A percentile compares a stretch with the other conserved stretches of the same genome.
Conservation (phyloP, 2,329 filamentous ascomycete species). For the Hymenoscyphus salicellus region DNA sequence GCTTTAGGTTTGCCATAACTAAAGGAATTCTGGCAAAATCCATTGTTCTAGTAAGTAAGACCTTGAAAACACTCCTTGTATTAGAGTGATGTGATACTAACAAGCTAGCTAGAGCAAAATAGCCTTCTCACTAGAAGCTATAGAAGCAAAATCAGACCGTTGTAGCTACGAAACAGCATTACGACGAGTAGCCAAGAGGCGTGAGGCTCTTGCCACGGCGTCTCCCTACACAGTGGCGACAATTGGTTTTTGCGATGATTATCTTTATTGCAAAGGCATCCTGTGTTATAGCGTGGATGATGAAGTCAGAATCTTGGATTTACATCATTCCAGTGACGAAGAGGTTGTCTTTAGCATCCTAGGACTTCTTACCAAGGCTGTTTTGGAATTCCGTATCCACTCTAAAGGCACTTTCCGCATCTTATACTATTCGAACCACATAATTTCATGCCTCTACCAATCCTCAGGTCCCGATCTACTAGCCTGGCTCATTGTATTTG, state of each 20-base stretch:
- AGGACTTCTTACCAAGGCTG: constrained; percentile 38
- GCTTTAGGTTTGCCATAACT: constrained; percentile 27
- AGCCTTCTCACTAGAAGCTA: constrained; percentile 30
- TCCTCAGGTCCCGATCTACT: constrained; percentile 39
- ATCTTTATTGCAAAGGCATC: constrained; percentile 60
- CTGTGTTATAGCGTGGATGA: constrained; percentile 60
- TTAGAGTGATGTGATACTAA: constrained; percentile 14
- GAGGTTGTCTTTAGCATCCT: constrained; percentile 58
- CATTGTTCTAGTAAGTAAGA: constrained; percentile 25
- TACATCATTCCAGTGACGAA: constrained; percentile 46
- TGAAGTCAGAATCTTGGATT: constrained; percentile 56
- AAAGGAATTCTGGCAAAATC: constrained; percentile 34
- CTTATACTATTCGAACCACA: constrained; percentile 54
- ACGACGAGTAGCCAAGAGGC: constrained; percentile 58
- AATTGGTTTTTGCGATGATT: constrained; percentile 58
- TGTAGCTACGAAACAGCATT: constrained; percentile 50
- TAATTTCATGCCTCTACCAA: constrained; percentile 57
- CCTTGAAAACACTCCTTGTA: not conserved
- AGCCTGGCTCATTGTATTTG: constrained; percentile 54
- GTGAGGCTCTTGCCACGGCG: constrained; percentile 57
- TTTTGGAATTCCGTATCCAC: constrained; percentile 38
- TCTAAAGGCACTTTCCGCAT: constrained; percentile 49
- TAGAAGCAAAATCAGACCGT: constrained; percentile 16
- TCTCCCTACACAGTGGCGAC: constrained; percentile 60
- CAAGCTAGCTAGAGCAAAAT: constrained; percentile 28